Conservation (phyloP, 495 filamentous ascomycete genomes). For the Aspergillus heteromorphus region DNA sequence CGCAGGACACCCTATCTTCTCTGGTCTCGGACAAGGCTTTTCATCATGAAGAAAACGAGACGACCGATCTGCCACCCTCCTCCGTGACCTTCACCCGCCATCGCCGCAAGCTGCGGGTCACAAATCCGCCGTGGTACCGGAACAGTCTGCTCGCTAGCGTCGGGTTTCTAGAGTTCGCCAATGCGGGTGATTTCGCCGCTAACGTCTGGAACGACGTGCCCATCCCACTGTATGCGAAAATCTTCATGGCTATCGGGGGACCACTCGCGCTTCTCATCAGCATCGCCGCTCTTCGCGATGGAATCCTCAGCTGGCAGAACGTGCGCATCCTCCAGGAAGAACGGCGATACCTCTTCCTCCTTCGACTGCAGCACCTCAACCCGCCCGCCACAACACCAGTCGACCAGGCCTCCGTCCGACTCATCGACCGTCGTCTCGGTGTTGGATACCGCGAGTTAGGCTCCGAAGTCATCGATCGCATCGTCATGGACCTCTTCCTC, state of each 20-base stretch:
- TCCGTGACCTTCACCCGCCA: constrained; percentile 20
- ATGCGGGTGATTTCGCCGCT: constrained; percentile 47
- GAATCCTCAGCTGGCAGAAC: constrained; percentile 37
- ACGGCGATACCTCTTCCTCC: constrained; percentile 22
- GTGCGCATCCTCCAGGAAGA: constrained; percentile 34
- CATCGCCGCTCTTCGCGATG: constrained; percentile 37
- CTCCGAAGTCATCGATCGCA: constrained; percentile 42
- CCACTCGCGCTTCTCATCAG: constrained; percentile 38
- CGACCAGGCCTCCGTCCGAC: constrained; percentile 13
- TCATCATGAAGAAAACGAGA: constrained; percentile 3
- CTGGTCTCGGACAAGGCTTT: background rate
- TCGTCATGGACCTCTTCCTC: constrained; percentile 42
- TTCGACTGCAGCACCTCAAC: constrained; percentile 3
- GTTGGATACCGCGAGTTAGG: constrained; percentile 40
- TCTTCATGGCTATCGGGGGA: constrained; percentile 46
- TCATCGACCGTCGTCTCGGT: constrained; percentile 30
- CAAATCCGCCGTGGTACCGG: constrained; percentile 31
- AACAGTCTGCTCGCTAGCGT: constrained; percentile 43
- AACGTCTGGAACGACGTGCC: constrained; percentile 48
- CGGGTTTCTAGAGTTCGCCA: constrained; percentile 47
- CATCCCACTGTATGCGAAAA: constrained; percentile 34
- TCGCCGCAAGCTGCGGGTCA: constrained; percentile 15
- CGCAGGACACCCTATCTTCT: background rate
- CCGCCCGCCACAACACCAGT: background rate
- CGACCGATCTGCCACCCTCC: background rate